Base-by-base conservation (phyloP, 768 basidiomycete genomes). In the Suillus subaureus region DNA sequence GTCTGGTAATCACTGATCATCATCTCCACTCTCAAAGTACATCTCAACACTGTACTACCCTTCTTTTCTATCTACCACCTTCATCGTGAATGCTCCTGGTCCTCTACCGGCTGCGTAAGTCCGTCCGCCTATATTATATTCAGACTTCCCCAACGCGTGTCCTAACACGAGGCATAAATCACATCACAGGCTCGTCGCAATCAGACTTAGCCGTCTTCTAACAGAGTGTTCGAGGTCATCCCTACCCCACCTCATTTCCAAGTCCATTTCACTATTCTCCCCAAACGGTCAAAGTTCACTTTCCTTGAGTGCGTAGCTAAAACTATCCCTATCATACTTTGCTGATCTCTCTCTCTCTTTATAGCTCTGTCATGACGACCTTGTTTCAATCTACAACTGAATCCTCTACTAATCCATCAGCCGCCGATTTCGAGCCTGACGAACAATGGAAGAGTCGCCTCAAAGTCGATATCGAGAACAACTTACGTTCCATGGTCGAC, bases 141-240 rank as follows among this genome's bases (percentile, higher is more conserved):
- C 58, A 64, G 43, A 61, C 69, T 76, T 76, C 75, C 74, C 72
- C 71, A 77, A 79, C 81, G 80, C 81, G 83, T 83, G 83, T 78
- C 71, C 78, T 82, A 69, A 85, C 85, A 87, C 83, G 85, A 86
- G 84, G 85, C 85, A 79, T 68, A 35, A 72, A 77, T 80, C 80
- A 79, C 75, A 76, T 77, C 79, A 79, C 79, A 70, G 69, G 67
- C 68, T 63, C 63, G 71, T 71, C 71, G 69, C 72, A 60, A 64
- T 61, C 61, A 62, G 69, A 54, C 61, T 58, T 64, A 64, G 28
- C 60, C 37, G 66, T 64, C 58, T 55, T 64, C 52, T 61, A 61
- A 55, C 51, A 67, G 72, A 71, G 70, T 64, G 66, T 64, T 69
- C 37, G 63, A 61, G 56, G 56, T 64, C 51, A 65, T 64, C 69